phyloP scores from a whole-genome alignment of 2,329 filamentous ascomycete genomes.

The Colletotrichum zoysiae region DNA sequence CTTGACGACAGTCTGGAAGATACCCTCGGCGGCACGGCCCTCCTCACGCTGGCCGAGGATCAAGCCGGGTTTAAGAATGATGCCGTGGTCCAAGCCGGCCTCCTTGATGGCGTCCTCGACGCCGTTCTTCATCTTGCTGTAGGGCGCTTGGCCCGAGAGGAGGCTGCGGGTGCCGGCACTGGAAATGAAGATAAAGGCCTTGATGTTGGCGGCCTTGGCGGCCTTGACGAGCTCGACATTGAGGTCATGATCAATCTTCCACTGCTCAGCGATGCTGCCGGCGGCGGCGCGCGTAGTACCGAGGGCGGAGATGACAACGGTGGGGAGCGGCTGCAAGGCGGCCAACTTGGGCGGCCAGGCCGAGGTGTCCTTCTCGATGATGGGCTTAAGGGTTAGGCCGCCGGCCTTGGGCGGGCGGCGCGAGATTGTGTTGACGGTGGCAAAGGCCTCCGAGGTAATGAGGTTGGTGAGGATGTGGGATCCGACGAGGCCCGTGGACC shows the following conservation, averaged over 20 bases:
- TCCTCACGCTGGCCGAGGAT: constrained; percentile 79
- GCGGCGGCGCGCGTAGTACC: constrained; percentile 84
- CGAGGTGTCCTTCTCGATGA: constrained; percentile 75
- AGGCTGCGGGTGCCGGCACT: constrained; percentile 62
- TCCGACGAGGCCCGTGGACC: constrained; percentile 78
- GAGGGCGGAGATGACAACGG: constrained; percentile 80
- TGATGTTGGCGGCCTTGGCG: constrained; percentile 78
- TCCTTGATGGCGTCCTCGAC: constrained; percentile 82
- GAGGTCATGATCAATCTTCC: constrained; percentile 89
- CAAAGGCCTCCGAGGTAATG: constrained; percentile 65
- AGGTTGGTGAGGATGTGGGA: constrained; percentile 79
- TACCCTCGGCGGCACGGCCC: constrained; percentile 68
- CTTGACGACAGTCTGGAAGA: constrained; percentile 67
- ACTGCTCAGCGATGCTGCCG: constrained; percentile 82
- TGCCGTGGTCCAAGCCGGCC: constrained; percentile 80
- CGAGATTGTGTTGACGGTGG: constrained; percentile 72
- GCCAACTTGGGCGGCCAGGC: constrained; percentile 75
- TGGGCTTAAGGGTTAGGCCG: constrained; percentile 66
- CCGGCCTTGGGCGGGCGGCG: constrained; percentile 70
- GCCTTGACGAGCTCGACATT: constrained; percentile 83
- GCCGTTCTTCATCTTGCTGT: constrained; percentile 84
- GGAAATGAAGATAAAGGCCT: constrained; percentile 83
- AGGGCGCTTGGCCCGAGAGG: constrained; percentile 58
- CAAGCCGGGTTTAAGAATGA: constrained; percentile 80
- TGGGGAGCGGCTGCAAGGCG: constrained; percentile 66